Evolutionary conservation across 495 filamentous ascomycete genomes (phyloP), one percentile per base, ranked within the genome.

Genomic region (Baudoinia panamericana): DNA sequence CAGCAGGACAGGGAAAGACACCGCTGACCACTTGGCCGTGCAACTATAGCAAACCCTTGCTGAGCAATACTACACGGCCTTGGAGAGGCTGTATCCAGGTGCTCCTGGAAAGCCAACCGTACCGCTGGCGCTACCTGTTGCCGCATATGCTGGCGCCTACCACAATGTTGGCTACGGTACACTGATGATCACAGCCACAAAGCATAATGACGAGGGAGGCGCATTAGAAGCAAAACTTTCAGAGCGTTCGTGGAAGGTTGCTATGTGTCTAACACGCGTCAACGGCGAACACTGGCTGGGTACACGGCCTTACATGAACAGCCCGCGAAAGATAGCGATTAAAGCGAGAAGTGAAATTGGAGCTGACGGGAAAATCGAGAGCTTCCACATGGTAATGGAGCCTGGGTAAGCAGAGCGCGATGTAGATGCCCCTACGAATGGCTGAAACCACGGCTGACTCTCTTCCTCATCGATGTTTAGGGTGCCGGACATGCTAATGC

Each of bases 281-380:
- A 42, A 33, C 16, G 28, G 29, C 7, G 28, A 42, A 13, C 19
- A 42, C 22, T 34, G 39, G 29, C 4, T 34, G 2, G 38, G 30
- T 28, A 24, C n/a, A 5, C n/a, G 15, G 11, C 11, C n/a, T 9
- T 15, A 5, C 9, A 5, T 8, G 3, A 21, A 20, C 19, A 42
- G 16, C 32, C 38, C 38, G 6, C 6, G 30, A 6, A 32, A 21
- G 39, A 23, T 9, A 6, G 3, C 13, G 12, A 16, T 29, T 4
- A 21, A 23, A 5, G 39, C 28, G 2, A n/a, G 16, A 6, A 34
- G 39, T 19, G 12, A 20, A 13, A 15, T 34, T 9, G 39, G 39
- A 4, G 9, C 19, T 11, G 39, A 34, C 18, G 39, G 39, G 11
- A 42, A 21, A 18, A 20, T 34, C 13, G 5, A 8, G 19, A 20